Percentiles rank a stretch among this genome's conserved stretches.
These are phyloP conservation scores for Monilinia fructicola DNA, from an alignment of 2,329 filamentous ascomycete species.

Conservation along the genomic window DNA sequence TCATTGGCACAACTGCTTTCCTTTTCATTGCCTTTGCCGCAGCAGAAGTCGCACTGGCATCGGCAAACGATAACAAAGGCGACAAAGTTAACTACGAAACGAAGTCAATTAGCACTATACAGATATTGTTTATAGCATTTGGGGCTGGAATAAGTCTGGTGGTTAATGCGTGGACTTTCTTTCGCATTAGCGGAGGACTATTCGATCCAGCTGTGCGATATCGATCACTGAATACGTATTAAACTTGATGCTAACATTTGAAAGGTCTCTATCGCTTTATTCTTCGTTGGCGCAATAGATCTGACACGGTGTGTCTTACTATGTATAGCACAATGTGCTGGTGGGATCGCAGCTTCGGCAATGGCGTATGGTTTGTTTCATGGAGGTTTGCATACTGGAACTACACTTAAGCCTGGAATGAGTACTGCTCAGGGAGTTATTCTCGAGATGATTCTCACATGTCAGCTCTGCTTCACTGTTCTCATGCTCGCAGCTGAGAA, in stretches of 20 bases:
- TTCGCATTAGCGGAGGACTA: conserved; percentile 50
- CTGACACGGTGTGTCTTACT: conserved; percentile 40
- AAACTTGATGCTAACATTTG: background rate
- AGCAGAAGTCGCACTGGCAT: conserved; percentile 33
- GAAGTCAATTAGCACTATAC: conserved; percentile 34
- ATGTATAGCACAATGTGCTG: conserved; percentile 41
- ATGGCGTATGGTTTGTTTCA: conserved; percentile 47
- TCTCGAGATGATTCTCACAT: conserved; percentile 51
- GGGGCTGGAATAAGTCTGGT: conserved; percentile 40
- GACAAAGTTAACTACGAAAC: conserved; percentile 18
- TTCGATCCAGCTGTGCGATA: conserved; percentile 50
- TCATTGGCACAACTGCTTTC: conserved; percentile 50
- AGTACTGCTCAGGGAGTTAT: conserved; percentile 49
- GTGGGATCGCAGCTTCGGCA: conserved; percentile 44
- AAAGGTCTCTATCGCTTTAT: conserved; percentile 43
- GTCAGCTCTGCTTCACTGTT: conserved; percentile 50
- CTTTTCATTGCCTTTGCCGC: conserved; percentile 39
- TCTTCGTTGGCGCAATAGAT: conserved; percentile 42
- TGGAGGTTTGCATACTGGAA: conserved; percentile 46
- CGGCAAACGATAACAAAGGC: conserved; percentile 34
- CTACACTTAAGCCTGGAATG: conserved; percentile 45
- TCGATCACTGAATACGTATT: background rate
- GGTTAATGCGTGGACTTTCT: conserved; percentile 55
- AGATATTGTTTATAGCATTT: conserved; percentile 33
- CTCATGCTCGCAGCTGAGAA: conserved; percentile 55